Evolutionary conservation across 441 rosid species (phyloP), one percentile per base, ranked within the genome.

Genomic region (Francoa sonchifolia): DNA sequence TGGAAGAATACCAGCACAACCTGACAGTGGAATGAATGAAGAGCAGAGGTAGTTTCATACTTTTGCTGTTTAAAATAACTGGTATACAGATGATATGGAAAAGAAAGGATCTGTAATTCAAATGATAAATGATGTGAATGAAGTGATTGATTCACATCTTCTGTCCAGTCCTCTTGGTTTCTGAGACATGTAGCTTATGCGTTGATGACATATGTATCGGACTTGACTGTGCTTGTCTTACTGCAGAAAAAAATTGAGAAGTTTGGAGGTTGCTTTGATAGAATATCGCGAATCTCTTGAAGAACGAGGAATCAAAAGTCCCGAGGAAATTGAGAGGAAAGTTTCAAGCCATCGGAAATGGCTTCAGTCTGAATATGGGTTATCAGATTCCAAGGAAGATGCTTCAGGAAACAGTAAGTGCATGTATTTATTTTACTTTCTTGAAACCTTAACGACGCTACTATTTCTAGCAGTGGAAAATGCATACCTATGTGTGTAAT

Each of bases 241-340:
- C 40, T 52, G 54, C 85, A 93, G 99, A 57, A 89, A 84, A 57
- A 93, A 82, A 70, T 58, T 72, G 68, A 79, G 97, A 63, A 77
- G 85, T 21, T 57, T 93, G 42, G 99, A 93, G 64, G 97, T 75
- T 59, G 81, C 89, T 67, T 61, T 87, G 66, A 92, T 92, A 54
- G 99, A 87, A 55, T 93, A 88, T 56, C 88, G 94, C 19, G 99
- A 84, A 72, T 73, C 86, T 41, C 86, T 93, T 0, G 97, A 93
- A 65, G 99, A 93, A 42, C 79, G 70, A 23, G 99, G 97, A 50
- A 62, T 78, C 37, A 88, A 74, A 69, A 82, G 48, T 57, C 35
- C 68, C 1, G 97, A 79, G 57, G 99, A 93, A 73, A 80, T 88
- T 26, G 99, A 88, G 71, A 79, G 65, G 49, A 82, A 78, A 74